phyloP scores from a whole-genome alignment of 305 asterid species.

The Stenogyne calaminthoides region DNA sequence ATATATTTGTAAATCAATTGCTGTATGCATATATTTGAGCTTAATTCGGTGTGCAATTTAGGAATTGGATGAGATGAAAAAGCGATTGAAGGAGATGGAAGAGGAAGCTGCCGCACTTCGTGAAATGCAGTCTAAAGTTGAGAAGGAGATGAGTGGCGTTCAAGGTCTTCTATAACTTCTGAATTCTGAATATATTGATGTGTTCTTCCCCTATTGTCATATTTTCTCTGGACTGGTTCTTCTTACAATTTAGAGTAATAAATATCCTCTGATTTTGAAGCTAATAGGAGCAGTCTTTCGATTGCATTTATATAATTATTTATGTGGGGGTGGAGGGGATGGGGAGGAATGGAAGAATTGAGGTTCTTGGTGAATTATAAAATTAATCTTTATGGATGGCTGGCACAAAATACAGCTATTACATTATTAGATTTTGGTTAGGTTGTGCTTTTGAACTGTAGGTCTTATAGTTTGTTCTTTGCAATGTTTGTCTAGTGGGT shows the following conservation, averaged over 20 bases:
- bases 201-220: not conserved
- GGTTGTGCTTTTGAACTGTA: not conserved
- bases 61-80: constrained; percentile 99
- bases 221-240: not conserved
- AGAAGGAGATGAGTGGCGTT: constrained; percentile 92
- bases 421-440: not conserved
- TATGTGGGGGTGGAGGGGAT: not conserved
- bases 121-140: constrained; percentile 95
- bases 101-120: constrained; percentile 96
- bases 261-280: not conserved
- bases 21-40: constrained; percentile 5
- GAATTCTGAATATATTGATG: constrained; percentile 12
- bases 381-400: not conserved
- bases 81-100: constrained; percentile 93
- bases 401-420: not conserved
- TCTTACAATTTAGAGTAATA: not conserved
- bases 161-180: constrained; percentile 56
- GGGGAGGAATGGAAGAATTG: not conserved
- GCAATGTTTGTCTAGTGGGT: not conserved
- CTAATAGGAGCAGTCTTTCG: not conserved
- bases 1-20: not conserved
- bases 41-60: constrained; percentile 33
- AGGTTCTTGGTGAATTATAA: not conserved
- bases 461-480: constrained; percentile 5
- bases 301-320: not conserved